Percentiles rank a stretch among this genome's conserved stretches.
Conservation (phyloP, 805 yeast genomes). For the Saturnispora gosingensis region DNA sequence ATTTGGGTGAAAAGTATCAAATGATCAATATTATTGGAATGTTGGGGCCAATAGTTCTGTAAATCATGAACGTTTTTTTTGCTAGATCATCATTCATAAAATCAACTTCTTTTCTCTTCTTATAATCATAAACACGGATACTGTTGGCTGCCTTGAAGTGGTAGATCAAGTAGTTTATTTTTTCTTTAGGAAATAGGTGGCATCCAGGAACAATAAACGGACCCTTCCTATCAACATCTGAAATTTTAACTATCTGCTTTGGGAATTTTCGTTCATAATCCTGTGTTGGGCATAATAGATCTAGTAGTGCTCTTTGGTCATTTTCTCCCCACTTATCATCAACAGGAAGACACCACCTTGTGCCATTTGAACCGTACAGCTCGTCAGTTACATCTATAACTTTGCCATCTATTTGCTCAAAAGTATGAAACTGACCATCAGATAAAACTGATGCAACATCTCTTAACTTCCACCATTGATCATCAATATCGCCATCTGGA, state of each 20-base stretch:
- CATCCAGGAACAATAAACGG: constrained; percentile 6
- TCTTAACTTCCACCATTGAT: constrained; percentile 11
- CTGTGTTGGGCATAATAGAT: background rate
- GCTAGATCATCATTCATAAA: background rate
- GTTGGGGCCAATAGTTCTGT: background rate
- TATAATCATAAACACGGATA: background rate
- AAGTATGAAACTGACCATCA: constrained; percentile 9
- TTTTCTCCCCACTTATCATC: background rate
- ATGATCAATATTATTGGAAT: background rate
- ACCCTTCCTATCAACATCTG: background rate
- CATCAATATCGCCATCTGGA: constrained; percentile 2
- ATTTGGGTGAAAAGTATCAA: constrained; percentile 27
- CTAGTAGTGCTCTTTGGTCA: background rate
- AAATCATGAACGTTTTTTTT: background rate
- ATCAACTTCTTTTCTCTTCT: background rate
- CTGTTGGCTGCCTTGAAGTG: background rate
- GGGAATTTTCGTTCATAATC: background rate
- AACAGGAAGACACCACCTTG: background rate
- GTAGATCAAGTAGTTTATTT: background rate
- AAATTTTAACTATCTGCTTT: background rate
- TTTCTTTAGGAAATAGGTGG: background rate
- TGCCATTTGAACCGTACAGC: constrained; percentile 31
- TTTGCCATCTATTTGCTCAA: background rate
- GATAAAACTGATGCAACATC: constrained; percentile 8
- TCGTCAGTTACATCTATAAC: constrained; percentile 26